Base-by-base conservation (phyloP, 768 basidiomycete genomes). In the Nevesoporus exiguus region DNA sequence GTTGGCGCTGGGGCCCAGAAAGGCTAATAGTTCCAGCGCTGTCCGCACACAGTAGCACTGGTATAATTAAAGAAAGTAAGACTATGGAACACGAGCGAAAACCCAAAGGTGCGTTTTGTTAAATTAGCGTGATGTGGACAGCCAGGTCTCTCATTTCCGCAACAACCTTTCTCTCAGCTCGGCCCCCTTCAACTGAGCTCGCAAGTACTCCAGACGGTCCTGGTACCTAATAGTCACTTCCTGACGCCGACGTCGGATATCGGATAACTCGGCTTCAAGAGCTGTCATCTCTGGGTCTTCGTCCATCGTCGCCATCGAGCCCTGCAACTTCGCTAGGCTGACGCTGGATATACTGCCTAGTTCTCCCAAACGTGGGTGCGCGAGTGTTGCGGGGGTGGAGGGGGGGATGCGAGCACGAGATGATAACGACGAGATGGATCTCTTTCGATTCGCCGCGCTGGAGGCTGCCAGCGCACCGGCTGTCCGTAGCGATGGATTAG, bases 141-240 rank as follows among this genome's bases (percentile, higher is more conserved):
- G 43, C 29, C n/a, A 37, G 30, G 31, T 40, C 47, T 24, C 42
- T 75, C 60, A 84, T 66, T 79, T 85, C 66, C 80, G 82, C 75
- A 87, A 60, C 61, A 93, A 71, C 67, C 90, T 89, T 74, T 93
- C 91, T 58, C 87, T 88, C 63, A 93, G 67, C 72, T 91, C 86
- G 2, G 89, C 90, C 19, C 87, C 86, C 71, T 90, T 91, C 65
- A 93, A 66, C 71, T 88, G 86, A 34, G 90, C 90, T 33, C 86
- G 81, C 61, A 93, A 73, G 66, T 88, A 93, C 58, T 90, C 89
- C 64, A 93, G 67, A 44, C 90, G 83, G 31, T 80, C 80, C 51
- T 88, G 85, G 62, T 93, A 93, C 60, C 89, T 80, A 58, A 73
- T 75, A 31, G 77, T 79, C 29, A 93, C 87, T 62, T 90, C 89